These are phyloP conservation scores for Dipodascopsis tothii DNA, from an alignment of 805 yeast species.

Conservation along the genomic window DNA sequence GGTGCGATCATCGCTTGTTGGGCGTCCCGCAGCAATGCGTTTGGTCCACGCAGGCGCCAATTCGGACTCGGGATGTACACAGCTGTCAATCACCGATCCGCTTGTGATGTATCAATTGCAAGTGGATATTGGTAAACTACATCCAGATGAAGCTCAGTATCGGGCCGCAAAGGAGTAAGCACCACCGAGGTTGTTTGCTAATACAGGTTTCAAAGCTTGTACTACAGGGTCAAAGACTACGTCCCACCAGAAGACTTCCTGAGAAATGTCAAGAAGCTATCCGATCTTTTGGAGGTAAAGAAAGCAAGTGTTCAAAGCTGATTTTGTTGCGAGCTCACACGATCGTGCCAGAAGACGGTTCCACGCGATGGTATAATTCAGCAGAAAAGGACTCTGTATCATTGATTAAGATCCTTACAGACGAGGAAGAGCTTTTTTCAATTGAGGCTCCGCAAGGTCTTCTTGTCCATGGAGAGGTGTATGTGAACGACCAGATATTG, in stretches of 20 bases:
- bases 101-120: slow-evolving; percentile 47
- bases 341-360: too few species aligned
- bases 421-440: slow-evolving; percentile 51
- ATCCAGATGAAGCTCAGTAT: slow-evolving; percentile 52
- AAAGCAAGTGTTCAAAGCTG: too few species aligned
- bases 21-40: too few species aligned
- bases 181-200: background rate
- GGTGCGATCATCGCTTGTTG: too few species aligned
- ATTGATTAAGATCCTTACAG: slow-evolving; percentile 45
- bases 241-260: slow-evolving; percentile 44
- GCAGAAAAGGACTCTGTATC: slow-evolving; percentile 27
- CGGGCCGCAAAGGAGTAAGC: slow-evolving; percentile 48
- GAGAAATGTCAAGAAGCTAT: slow-evolving; percentile 35
- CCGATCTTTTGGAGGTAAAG: slow-evolving; percentile 28
- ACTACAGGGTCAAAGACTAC: slow-evolving; percentile 52
- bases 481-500: background rate
- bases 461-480: slow-evolving; percentile 39
- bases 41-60: too few species aligned
- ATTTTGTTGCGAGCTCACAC: too few species aligned
- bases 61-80: too few species aligned
- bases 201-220: slow-evolving; percentile 45
- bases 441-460: slow-evolving; percentile 60
- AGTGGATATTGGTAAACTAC: slow-evolving; percentile 44
- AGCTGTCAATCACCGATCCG: slow-evolving; percentile 54
- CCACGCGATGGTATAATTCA: too few species aligned